A percentile compares a stretch with the other conserved stretches of the same genome.
Conservation (phyloP, 768 basidiomycete species). For the Lyophyllum shimeji region DNA sequence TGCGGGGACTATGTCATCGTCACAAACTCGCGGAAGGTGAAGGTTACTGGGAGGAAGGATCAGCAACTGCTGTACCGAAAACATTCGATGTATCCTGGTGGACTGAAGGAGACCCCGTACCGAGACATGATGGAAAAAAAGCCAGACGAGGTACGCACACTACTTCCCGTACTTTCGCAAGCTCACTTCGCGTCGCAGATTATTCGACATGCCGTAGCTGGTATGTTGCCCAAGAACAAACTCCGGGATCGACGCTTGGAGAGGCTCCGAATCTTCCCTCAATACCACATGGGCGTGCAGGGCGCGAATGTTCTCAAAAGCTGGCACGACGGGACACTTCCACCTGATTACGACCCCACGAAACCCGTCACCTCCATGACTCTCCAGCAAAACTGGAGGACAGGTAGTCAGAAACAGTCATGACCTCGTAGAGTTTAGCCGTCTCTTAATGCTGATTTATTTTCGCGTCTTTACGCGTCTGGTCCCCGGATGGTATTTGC, state of each 20-base stretch:
- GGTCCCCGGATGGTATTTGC: neutral
- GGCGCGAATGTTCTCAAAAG: constrained; percentile 76
- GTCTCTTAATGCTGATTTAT: constrained; percentile 4
- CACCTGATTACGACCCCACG: constrained; percentile 44
- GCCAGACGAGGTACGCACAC: constrained; percentile 78
- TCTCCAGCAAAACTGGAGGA: constrained; percentile 33
- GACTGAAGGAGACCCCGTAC: constrained; percentile 89
- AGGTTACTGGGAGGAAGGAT: constrained; percentile 87
- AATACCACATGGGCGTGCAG: constrained; percentile 73
- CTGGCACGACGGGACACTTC: constrained; percentile 80
- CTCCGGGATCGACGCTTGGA: constrained; percentile 87
- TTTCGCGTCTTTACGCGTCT: neutral
- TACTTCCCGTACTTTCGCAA: neutral
- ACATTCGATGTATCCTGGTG: constrained; percentile 92
- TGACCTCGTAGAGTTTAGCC: constrained; percentile 10
- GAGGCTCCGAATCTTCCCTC: constrained; percentile 86
- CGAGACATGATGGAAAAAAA: constrained; percentile 78
- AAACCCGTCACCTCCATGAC: constrained; percentile 39
- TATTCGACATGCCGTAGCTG: constrained; percentile 92
- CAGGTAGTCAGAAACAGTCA: constrained; percentile 3
- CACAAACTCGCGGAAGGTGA: constrained; percentile 80
- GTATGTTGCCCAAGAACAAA: constrained; percentile 99
- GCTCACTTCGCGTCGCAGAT: constrained; percentile 53
- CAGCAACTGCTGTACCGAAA: constrained; percentile 86
- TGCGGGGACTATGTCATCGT: constrained; percentile 98